Base-by-base conservation (phyloP, 2,329 filamentous ascomycete species). In the Thermoascus crustaceus region DNA sequence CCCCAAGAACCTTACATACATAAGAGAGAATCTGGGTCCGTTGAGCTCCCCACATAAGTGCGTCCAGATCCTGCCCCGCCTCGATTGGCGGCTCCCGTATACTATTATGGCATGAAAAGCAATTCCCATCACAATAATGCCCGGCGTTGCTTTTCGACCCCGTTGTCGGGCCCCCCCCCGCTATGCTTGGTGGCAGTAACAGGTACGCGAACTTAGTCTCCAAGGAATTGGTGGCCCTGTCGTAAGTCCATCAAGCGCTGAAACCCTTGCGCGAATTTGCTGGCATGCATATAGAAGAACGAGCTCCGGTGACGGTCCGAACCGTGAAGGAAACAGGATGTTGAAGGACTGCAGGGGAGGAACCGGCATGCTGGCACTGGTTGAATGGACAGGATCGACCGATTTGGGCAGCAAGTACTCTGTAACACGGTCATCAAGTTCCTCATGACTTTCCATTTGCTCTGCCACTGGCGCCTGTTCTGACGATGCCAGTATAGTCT, bases 391-490 rank as follows among this genome's bases (percentile, higher is more conserved):
- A 13, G 13, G 7, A 9, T 6, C 13, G 9, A 16, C 44, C 50
- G 44, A 42, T 41, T 54, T 50, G 47, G 55, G 53, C 53, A 54
- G 49, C 51, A 41, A 54, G 45, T 35, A 19, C 41, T 47, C 40
- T 42, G 39, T 34, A n/a, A n/a, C n/a, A n/a, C 26, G 9, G 26
- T 16, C 26, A 16, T 29, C 26, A 29, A 16, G 7, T 14, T 14
- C 4, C 26, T 2, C 9, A 29, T 29, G 25, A n/a, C n/a, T n/a
- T n/a, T n/a, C n/a, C n/a, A n/a, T n/a, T n/a, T n/a, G n/a, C n/a
- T n/a, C n/a, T n/a, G n/a, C n/a, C n/a, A n/a, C n/a, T n/a, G n/a
- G n/a, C n/a, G n/a, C n/a, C n/a, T n/a, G n/a, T n/a, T n/a, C n/a
- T n/a, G n/a, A n/a, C n/a, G n/a, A n/a, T n/a, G n/a, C n/a, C n/a